Evolutionary conservation across 2,329 filamentous ascomycete genomes (phyloP), one percentile per base, ranked within the genome.

Genomic region (Aureobasidium namibiae): DNA sequence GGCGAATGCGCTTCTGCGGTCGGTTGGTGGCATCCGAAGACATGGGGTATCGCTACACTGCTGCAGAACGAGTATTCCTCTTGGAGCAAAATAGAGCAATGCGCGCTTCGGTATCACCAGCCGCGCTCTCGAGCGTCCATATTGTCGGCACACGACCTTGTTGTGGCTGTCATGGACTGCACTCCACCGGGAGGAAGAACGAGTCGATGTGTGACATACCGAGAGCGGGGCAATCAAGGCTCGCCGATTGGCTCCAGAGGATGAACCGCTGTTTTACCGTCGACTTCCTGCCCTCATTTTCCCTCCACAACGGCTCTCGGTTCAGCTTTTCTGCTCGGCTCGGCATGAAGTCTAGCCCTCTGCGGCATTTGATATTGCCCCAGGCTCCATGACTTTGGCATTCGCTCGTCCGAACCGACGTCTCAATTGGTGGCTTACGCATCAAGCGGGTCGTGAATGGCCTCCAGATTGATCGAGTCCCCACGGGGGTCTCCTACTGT

Each of bases 1-100:
- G 48, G 23, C 62, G 60, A 29, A 61, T 38, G 36, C 58, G 46
- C 36, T 63, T 59, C 23, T 50, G 23, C 13, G 54, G 26, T 53
- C 46, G 46, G 46, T 38, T 50, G 13, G 46, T 23, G n/a, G 26
- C 46, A 21, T 50, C 46, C 46, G 46, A 36, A 38, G 46, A 38
- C 46, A 50, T 50, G 31, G 5, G 26, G 13, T 5, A n/a, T n/a
- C 16, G 26, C 6, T 34, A 26, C 1, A 14, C 13, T 6, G n/a
- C 24, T 21, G 24, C 29, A 7, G 13, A n/a, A n/a, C n/a, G n/a
- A n/a, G n/a, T n/a, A n/a, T n/a, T n/a, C 18, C 14, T 10, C 10
- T 14, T 46, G 24, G 24, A 14, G 18, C 29, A n/a, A 48, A 14
- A 11, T 8, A 21, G 31, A 34, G n/a, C 8, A 26, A 6, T 13